phyloP scores from a whole-genome alignment of 78 protist genomes.

The Dictyostelium brefeldianum region DNA sequence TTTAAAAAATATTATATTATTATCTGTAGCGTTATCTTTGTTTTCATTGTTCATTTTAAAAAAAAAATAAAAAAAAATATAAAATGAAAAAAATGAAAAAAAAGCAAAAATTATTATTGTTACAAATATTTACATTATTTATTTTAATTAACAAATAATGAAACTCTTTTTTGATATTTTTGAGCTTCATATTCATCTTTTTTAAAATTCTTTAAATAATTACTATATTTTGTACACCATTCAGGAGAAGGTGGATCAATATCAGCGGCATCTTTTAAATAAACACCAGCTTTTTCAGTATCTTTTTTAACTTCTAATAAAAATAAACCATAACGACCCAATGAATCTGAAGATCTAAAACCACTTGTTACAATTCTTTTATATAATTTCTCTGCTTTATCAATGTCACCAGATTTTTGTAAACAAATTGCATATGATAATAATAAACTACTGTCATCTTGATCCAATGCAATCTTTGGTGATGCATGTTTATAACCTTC shows the following conservation, averaged over 20 bases:
- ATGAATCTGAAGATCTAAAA: conserved; percentile 1
- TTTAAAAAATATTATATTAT: conserved; percentile 27
- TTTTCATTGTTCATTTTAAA: not conserved
- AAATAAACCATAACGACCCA: conserved; percentile 55
- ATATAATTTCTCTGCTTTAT: conserved; percentile 60
- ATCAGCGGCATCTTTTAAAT: conserved; percentile 53
- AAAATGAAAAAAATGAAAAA: not conserved
- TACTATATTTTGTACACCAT: conserved; percentile 46
- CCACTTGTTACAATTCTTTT: conserved; percentile 43
- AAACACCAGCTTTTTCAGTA: conserved; percentile 2
- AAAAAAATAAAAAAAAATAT: not conserved
- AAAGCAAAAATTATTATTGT: not conserved
- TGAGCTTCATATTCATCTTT: conserved; percentile 28
- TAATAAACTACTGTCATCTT: conserved; percentile 45
- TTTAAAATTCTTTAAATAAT: not conserved
- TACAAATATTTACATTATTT: not conserved
- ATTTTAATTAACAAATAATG: conserved; percentile 21
- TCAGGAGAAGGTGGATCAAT: conserved; percentile 1
- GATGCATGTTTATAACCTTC: conserved; percentile 57
- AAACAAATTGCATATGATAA: conserved; percentile 42
- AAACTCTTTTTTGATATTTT: conserved; percentile 25
- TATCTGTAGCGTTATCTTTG: not conserved
- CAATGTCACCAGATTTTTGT: conserved; percentile 24
- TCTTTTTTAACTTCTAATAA: conserved; percentile 26
- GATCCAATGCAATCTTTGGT: conserved; percentile 66